Evolutionary conservation across 345 rosid species (phyloP).

Genomic region (Ceriops tagal): DNA sequence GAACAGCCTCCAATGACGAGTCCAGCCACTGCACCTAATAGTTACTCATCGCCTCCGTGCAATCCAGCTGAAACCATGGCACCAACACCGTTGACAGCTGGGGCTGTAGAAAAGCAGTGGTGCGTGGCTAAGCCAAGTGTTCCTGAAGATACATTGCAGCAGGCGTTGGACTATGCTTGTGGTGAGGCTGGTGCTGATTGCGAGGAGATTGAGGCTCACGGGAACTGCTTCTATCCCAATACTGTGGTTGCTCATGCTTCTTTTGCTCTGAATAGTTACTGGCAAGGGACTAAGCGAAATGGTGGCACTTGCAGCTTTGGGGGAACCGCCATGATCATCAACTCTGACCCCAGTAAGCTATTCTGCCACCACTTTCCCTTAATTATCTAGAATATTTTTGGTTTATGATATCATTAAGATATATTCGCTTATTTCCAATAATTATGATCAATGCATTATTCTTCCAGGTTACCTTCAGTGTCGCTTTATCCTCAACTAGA

Average conservation of each 20-base stretch:
- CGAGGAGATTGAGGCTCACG: slow-evolving; percentile 47
- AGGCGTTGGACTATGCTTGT: slow-evolving; percentile 69
- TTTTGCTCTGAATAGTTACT: slow-evolving; percentile 66
- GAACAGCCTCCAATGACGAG: slow-evolving; percentile 29
- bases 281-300: slow-evolving; percentile 62
- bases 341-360: slow-evolving; percentile 59
- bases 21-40: slow-evolving; percentile 30
- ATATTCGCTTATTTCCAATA: too few species aligned
- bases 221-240: slow-evolving; percentile 61
- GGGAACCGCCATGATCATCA: slow-evolving; percentile 72
- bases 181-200: slow-evolving; percentile 68
- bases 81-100: slow-evolving; percentile 26
- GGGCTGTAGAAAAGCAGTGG: slow-evolving; percentile 49
- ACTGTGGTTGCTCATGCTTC: slow-evolving; percentile 66
- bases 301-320: slow-evolving; percentile 67
- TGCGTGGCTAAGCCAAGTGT: slow-evolving; percentile 76
- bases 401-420: not conserved
- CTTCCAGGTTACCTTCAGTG: slow-evolving; percentile 69
- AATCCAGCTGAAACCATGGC: slow-evolving; percentile 27
- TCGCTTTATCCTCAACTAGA: slow-evolving; percentile 50
- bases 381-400: not conserved
- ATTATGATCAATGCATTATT: not conserved
- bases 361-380: not conserved
- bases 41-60: slow-evolving; percentile 45
- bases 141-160: slow-evolving; percentile 53